These are phyloP conservation scores for Jatropha podagrica DNA, from an alignment of 441 rosid genomes.

Conservation along the genomic window DNA sequence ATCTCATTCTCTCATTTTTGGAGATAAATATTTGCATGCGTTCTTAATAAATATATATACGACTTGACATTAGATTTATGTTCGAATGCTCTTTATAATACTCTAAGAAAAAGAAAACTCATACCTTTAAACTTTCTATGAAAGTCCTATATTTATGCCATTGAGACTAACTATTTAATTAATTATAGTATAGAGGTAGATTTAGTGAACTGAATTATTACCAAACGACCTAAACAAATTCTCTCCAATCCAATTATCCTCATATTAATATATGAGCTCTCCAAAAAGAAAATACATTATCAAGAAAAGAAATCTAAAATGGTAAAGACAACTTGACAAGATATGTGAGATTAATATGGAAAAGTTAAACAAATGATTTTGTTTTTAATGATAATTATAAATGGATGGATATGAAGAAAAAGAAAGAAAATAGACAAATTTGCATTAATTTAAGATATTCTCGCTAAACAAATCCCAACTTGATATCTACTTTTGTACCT, in stretches of 20 bases:
- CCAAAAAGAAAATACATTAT: too few species aligned
- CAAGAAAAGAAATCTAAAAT: neutral
- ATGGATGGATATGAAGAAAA: neutral
- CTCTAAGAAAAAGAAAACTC: too few species aligned
- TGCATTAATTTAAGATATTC: neutral
- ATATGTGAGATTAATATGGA: neutral
- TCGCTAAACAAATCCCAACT: neutral
- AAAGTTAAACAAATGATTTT: neutral
- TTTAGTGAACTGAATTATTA: neutral
- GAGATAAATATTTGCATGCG: too few species aligned
- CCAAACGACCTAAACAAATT: neutral
- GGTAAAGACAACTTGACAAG: constrained; percentile 3
- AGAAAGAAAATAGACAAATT: neutral
- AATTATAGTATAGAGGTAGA: too few species aligned
- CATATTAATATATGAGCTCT: too few species aligned
- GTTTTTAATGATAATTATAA: neutral
- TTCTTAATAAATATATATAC: too few species aligned
- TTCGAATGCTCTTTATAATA: too few species aligned
- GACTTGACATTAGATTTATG: too few species aligned
- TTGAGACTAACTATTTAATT: too few species aligned
- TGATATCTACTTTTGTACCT: neutral
- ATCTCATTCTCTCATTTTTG: too few species aligned
- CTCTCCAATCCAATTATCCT: neutral
- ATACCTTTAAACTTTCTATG: too few species aligned
- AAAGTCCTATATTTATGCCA: too few species aligned